These are phyloP conservation scores for Heliosperma pusillum DNA, from an alignment of 148 eudicot species.

Conservation along the genomic window DNA sequence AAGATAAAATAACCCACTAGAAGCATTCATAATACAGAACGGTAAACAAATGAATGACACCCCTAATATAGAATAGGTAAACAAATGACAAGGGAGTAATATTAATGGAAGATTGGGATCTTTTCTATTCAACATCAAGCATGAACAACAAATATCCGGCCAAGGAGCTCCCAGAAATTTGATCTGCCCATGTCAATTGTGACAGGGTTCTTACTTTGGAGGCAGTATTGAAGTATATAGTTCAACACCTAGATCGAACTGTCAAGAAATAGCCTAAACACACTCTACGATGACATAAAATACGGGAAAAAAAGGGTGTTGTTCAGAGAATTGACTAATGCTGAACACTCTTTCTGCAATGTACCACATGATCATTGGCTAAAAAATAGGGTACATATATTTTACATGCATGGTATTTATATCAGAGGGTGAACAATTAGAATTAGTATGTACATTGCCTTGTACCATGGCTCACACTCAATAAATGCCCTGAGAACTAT, in stretches of 20 bases:
- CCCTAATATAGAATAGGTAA: too few species aligned
- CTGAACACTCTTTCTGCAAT: background rate
- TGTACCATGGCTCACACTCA: background rate
- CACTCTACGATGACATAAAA: background rate
- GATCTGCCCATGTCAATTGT: background rate
- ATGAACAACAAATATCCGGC: background rate
- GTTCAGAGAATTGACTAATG: background rate
- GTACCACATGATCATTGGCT: background rate
- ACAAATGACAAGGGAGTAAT: background rate
- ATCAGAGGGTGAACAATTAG: background rate
- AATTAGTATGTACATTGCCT: background rate
- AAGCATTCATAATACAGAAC: too few species aligned
- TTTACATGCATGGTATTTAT: slow-evolving; percentile 1
- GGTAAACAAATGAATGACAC: too few species aligned
- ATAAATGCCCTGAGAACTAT: background rate
- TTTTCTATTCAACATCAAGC: background rate
- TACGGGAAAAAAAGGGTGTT: background rate
- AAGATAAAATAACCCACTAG: too few species aligned
- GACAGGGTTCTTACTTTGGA: background rate
- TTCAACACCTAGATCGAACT: background rate
- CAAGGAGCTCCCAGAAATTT: background rate
- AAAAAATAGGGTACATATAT: background rate
- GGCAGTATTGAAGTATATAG: background rate
- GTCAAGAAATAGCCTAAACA: background rate
- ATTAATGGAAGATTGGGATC: background rate